Base-by-base conservation (phyloP, 768 basidiomycete genomes). In the Polyporus arcularius region DNA sequence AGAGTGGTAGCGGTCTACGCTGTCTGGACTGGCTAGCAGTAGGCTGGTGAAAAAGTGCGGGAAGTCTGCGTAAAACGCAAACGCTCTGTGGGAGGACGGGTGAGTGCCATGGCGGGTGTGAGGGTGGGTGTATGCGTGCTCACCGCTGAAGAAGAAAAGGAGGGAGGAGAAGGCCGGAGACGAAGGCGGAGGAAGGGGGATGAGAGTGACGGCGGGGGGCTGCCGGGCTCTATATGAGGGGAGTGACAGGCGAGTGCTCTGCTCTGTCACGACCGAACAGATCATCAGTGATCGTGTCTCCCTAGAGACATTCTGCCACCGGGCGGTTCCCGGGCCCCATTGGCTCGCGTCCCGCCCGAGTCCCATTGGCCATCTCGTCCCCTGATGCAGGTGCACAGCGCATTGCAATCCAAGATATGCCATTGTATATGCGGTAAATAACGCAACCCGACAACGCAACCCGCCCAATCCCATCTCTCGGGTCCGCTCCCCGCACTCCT, bases 21-120 rank as follows among this genome's bases (percentile, higher is more conserved):
- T 84, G 74, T 75, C 64, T 74, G 62, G 77, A 84, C 85, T 86
- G 86, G 81, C 87, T 88, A 78, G 85, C 85, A 88, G 86, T 71
- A 54, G 57, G 48, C 28, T 51, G 66, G 67, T 49, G 73, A 71
- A 77, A 75, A 72, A 69, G 71, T 72, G 72, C 73, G 77, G 75
- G 67, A 74, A 71, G 74, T 76, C 74, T 67, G 71, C 70, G 70
- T 53, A 60, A 75, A 75, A 73, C 79, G 61, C 60, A 58, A 80
- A 80, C 76, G 77, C 78, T 77, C 76, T 79, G 67, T 39, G 42
- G 48, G 38, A 60, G 57, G 5, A 18, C 4, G 31, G 26, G 55
- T 14, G 43, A 8, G 18, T 38, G 39, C 28, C 1, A 28, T 3
- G 39, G n/a, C n/a, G 32, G n/a, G 21, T 26, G 21, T 26, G 21